These are phyloP conservation scores for Phytophthora gonapodyides DNA, from an alignment of 352 stramenopile species.

Conservation along the genomic window DNA sequence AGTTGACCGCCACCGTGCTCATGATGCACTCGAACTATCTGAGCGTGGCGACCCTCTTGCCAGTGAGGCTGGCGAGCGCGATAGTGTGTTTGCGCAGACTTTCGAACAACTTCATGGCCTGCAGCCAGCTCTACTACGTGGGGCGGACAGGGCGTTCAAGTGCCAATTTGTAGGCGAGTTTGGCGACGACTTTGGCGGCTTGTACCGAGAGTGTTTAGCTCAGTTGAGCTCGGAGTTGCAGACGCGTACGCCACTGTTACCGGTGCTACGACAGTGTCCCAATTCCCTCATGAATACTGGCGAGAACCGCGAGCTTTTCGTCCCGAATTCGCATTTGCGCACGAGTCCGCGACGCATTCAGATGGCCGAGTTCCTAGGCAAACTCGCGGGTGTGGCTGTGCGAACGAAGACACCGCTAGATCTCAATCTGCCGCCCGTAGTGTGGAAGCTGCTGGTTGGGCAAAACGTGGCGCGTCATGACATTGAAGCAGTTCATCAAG, in stretches of 20 bases:
- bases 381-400: constrained; percentile 93
- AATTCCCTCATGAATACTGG: constrained; percentile 87
- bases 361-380: constrained; percentile 95
- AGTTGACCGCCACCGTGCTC: constrained; percentile 78
- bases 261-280: constrained; percentile 87
- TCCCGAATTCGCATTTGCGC: constrained; percentile 71
- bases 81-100: constrained; percentile 86
- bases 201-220: constrained; percentile 90
- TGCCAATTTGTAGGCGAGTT: constrained; percentile 92
- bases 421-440: constrained; percentile 88
- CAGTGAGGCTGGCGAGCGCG: constrained; percentile 49
- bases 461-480: constrained; percentile 80
- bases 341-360: constrained; percentile 57
- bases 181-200: constrained; percentile 89
- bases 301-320: constrained; percentile 89
- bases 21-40: constrained; percentile 60
- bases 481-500: constrained; percentile 82
- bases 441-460: constrained; percentile 94
- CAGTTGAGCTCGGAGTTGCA: constrained; percentile 90
- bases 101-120: constrained; percentile 87
- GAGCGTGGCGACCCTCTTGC: constrained; percentile 32
- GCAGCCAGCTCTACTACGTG: constrained; percentile 84
- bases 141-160: constrained; percentile 90
- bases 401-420: constrained; percentile 93
- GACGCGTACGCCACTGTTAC: constrained; percentile 64